Conservation (phyloP, 495 filamentous ascomycete species). For the Hypoxylon cercidicola region DNA sequence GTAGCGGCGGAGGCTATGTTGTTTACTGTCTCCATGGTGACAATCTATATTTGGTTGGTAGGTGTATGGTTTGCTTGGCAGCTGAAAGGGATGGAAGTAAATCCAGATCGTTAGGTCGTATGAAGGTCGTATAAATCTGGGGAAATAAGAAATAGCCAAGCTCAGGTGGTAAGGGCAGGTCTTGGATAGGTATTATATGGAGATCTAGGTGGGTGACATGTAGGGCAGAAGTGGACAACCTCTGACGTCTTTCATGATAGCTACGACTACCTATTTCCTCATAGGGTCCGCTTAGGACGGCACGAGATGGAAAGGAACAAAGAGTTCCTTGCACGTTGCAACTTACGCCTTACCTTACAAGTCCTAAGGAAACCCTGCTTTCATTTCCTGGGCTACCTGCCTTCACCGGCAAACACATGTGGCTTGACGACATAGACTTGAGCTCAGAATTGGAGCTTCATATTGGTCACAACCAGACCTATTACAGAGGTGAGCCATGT, state of each 20-base stretch:
- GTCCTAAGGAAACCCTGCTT: too few species aligned
- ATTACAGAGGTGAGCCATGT: conserved; percentile 13
- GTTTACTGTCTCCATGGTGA: conserved; percentile 65
- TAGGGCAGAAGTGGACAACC: conserved; percentile 15
- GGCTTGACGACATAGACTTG: conserved; percentile 28
- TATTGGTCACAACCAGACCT: conserved; percentile 28
- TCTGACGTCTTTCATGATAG: conserved; percentile 41
- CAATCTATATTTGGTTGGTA: conserved; percentile 3
- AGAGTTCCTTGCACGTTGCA: conserved; percentile 18
- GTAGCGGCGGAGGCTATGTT: conserved; percentile 57
- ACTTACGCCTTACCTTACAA: too few species aligned
- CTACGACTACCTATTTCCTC: conserved; percentile 14
- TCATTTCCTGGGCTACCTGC: conserved; percentile 6
- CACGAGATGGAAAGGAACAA: conserved; percentile 15
- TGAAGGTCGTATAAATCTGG: conserved; percentile 22
- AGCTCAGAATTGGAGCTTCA: conserved; percentile 23
- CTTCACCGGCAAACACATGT: conserved; percentile 12
- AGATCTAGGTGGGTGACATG: conserved; percentile 24
- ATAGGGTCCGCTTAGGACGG: conserved; percentile 22
- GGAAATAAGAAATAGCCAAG: conserved; percentile 26
- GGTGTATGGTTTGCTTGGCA: conserved; percentile 19
- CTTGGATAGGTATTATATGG: conserved; percentile 34
- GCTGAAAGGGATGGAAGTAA: conserved; percentile 1
- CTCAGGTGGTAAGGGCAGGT: conserved; percentile 1
- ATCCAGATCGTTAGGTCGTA: conserved; percentile 17